phyloP scores from a whole-genome alignment of 805 yeast species.

The Ogataea haglerorum region DNA sequence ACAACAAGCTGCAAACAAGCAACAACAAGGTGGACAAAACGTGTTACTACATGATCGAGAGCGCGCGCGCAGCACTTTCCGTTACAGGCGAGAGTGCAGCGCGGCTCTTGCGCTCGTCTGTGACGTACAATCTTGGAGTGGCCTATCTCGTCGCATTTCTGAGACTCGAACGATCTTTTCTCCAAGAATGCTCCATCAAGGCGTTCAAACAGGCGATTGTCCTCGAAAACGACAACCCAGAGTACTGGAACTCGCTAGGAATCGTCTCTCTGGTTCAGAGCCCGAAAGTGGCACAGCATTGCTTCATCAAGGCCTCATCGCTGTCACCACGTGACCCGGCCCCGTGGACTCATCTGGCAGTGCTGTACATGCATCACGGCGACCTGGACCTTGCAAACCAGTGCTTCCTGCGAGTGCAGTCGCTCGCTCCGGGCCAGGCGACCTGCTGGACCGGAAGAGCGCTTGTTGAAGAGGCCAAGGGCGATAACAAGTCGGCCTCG shows the following conservation, averaged over 20 bases:
- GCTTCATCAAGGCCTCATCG: constrained; percentile 78
- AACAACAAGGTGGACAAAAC: constrained; percentile 26
- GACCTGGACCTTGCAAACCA: constrained; percentile 73
- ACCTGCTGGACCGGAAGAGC: constrained; percentile 89
- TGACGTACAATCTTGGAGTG: constrained; percentile 68
- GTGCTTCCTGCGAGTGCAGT: constrained; percentile 69
- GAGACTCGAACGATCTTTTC: constrained; percentile 19
- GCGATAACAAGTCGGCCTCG: constrained; percentile 48
- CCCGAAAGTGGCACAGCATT: constrained; percentile 83
- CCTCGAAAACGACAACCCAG: constrained; percentile 64
- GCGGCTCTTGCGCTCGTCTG: constrained; percentile 51
- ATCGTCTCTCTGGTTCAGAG: constrained; percentile 61
- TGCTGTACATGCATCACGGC: constrained; percentile 62
- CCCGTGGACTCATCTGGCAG: constrained; percentile 81
- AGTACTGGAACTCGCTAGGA: constrained; percentile 83
- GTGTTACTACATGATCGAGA: constrained; percentile 38
- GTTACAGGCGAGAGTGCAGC: constrained; percentile 36
- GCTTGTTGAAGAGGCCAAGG: constrained; percentile 48
- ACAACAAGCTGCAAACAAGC: constrained; percentile 18
- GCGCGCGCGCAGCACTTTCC: constrained; percentile 44
- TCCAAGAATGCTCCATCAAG: constrained; percentile 51
- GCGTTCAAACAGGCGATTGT: constrained; percentile 65
- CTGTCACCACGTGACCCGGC: constrained; percentile 63
- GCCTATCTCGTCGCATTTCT: constrained; percentile 50
- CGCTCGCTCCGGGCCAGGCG: constrained; percentile 73